Evolutionary conservation across 1,284 basidiomycete species (phyloP).

Genomic region (Ustilago lituana): DNA sequence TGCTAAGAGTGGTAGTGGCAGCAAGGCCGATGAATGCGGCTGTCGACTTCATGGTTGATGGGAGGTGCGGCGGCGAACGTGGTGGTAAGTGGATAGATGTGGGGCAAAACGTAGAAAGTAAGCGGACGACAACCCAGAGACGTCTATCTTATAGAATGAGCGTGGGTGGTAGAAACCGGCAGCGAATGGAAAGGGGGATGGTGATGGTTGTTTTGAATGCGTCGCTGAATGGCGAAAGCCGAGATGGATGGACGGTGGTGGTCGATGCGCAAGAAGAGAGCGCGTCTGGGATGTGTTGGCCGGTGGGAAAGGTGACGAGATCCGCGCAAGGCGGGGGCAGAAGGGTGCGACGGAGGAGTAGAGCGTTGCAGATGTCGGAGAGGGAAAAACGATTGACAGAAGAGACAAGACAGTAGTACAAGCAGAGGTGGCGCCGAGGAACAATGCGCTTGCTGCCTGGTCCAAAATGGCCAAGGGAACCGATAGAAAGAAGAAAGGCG

Average conservation of each 20-base stretch:
- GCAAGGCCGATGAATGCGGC: constrained; percentile 31
- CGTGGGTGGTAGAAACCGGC: background rate
- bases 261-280: background rate
- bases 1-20: constrained; percentile 27
- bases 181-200: background rate
- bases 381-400: constrained; percentile 15
- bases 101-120: too few relatives aligned
- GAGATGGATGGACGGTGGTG: background rate
- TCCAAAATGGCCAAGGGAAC: too few relatives aligned
- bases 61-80: background rate
- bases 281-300: background rate
- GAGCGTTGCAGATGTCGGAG: constrained; percentile 12
- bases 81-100: too few relatives aligned
- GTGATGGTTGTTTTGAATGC: constrained; percentile 5
- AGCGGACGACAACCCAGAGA: too few relatives aligned
- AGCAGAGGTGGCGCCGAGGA: too few relatives aligned
- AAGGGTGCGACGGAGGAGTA: constrained; percentile 1
- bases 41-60: constrained; percentile 32
- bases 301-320: too few relatives aligned
- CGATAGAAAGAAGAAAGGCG: too few relatives aligned
- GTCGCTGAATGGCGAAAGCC: too few relatives aligned
- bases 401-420: too few relatives aligned
- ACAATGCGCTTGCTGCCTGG: too few relatives aligned
- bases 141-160: constrained; percentile 1
- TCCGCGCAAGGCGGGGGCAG: too few relatives aligned